phyloP scores from a whole-genome alignment of 768 basidiomycete genomes.

The Suillus paluster region DNA sequence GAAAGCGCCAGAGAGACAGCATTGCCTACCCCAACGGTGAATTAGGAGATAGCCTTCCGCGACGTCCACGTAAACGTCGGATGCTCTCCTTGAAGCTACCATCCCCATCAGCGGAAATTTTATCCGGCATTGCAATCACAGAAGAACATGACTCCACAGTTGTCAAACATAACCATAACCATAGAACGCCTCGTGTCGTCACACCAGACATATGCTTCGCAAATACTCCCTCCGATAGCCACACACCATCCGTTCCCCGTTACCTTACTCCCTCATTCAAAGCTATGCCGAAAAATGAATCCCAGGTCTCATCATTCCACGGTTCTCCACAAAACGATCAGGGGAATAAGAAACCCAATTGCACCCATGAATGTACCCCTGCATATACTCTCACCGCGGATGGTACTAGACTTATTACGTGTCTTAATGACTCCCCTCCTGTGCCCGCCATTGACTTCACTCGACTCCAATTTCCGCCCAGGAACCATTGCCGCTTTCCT shows the following conservation, averaged over 20 bases:
- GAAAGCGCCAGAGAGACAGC: conserved; percentile 32
- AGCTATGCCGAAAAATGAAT: not conserved
- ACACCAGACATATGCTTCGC: not conserved
- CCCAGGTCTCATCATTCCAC: not conserved
- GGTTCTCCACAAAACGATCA: not conserved
- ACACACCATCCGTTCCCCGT: not conserved
- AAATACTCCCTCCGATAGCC: not conserved
- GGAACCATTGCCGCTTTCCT: conserved; percentile 18
- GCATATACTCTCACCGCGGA: not conserved
- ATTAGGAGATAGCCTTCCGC: conserved; percentile 33
- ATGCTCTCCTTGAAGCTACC: conserved; percentile 32
- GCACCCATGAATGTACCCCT: not conserved
- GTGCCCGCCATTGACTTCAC: conserved; percentile 35
- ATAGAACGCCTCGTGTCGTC: not conserved
- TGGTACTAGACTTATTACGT: too few species aligned
- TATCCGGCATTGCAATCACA: not conserved
- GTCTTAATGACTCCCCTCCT: not conserved
- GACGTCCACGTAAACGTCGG: conserved; percentile 31
- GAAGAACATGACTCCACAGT: not conserved
- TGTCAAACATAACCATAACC: too few species aligned
- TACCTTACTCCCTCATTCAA: not conserved
- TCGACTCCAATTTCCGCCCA: conserved; percentile 15
- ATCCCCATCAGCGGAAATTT: conserved; percentile 6
- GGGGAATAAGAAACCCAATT: too few species aligned
- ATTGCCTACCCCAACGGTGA: conserved; percentile 29